Percentiles rank a stretch among this genome's conserved stretches.
These are phyloP conservation scores for Neofusicoccum kwambonambiense DNA, from an alignment of 2,329 filamentous ascomycete genomes.

Conservation along the genomic window DNA sequence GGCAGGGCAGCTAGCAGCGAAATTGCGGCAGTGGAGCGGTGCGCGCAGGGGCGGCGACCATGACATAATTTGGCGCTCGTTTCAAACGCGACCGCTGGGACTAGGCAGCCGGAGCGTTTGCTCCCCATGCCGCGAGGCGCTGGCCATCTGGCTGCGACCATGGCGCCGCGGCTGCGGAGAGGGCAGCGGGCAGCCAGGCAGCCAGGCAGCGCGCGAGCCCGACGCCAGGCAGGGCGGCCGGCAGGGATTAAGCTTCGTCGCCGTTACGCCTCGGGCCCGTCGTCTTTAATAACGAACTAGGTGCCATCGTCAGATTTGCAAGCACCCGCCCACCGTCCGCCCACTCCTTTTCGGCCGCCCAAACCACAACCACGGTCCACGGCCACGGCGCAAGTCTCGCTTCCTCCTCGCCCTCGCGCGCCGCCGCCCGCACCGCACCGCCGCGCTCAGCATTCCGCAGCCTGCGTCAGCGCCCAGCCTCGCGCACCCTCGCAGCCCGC, in stretches of 20 bases:
- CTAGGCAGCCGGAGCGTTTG: no score
- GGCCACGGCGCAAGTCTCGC: neutral
- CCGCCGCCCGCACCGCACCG: neutral
- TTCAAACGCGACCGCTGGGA: no score
- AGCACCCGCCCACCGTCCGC: neutral
- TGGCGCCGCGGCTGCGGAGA: neutral
- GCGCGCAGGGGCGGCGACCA: neutral
- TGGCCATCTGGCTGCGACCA: neutral
- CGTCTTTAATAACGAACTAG: slow-evolving; percentile 16
- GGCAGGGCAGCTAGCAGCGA: neutral
- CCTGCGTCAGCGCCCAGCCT: slow-evolving; percentile 2
- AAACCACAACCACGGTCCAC: neutral
- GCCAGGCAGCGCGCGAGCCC: neutral
- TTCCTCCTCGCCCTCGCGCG: neutral
- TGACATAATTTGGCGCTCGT: neutral
- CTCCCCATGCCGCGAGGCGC: no score
- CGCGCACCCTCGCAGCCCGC: neutral
- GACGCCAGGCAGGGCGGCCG: neutral
- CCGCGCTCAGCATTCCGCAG: neutral
- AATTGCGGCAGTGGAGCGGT: slow-evolving; percentile 6
- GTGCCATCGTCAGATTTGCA: slow-evolving; percentile 14
- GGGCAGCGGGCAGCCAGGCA: neutral
- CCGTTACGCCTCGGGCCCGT: slow-evolving; percentile 12
- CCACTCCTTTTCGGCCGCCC: neutral
- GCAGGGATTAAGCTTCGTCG: slow-evolving; percentile 14